phyloP scores from a whole-genome alignment of 2,329 filamentous ascomycete genomes.

The Fusarium sp. region DNA sequence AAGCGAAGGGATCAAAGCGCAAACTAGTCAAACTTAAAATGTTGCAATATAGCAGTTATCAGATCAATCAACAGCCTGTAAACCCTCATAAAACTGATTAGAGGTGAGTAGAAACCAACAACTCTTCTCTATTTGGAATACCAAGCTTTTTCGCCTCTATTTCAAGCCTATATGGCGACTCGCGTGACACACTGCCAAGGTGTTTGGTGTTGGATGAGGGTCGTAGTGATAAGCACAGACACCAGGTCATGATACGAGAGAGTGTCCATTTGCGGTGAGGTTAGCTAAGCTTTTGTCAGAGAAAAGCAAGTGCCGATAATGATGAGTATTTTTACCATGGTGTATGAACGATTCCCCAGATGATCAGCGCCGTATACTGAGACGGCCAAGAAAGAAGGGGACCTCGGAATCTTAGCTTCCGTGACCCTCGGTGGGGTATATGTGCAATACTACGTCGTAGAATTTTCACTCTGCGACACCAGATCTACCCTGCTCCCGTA shows the following conservation, averaged over 20 bases:
- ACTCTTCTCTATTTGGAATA: not conserved
- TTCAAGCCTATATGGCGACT: not conserved
- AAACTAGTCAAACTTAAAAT: not conserved
- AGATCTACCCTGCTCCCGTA: slow-evolving; percentile 10
- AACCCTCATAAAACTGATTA: not conserved
- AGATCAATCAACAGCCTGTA: not conserved
- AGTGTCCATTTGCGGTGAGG: not conserved
- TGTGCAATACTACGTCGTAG: not conserved
- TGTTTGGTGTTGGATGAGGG: too few species aligned
- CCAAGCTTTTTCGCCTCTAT: not conserved
- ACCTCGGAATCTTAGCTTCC: not conserved
- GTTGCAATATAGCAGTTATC: not conserved
- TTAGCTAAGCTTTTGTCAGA: not conserved
- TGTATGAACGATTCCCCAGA: not conserved
- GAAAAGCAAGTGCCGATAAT: not conserved
- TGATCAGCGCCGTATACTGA: not conserved
- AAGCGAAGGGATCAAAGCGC: not conserved
- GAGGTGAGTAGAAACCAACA: not conserved
- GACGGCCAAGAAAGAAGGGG: slow-evolving; percentile 6
- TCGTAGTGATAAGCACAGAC: not conserved
- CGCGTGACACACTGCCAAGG: slow-evolving; percentile 1
- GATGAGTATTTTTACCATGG: not conserved
- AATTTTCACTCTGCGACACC: not conserved
- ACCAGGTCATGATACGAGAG: not conserved
- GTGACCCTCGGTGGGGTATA: not conserved